A percentile compares a stretch with the other conserved stretches of the same genome.
phyloP scores from a whole-genome alignment of 192 early-diverging fungal genomes.

The Coemansia sp. region DNA sequence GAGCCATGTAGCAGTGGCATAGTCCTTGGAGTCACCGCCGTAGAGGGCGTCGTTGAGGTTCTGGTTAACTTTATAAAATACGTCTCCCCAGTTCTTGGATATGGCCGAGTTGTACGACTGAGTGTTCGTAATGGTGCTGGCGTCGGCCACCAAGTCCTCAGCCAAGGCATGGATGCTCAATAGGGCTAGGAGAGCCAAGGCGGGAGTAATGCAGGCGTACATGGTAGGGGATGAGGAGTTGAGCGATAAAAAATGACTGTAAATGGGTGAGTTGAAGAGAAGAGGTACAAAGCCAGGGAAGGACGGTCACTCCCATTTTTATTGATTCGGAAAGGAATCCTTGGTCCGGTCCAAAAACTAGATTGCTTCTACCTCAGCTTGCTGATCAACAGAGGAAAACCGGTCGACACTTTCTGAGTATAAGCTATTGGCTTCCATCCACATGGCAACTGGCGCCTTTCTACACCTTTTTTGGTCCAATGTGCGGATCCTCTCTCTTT shows the following conservation, averaged over 20 bases:
- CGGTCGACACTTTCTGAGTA: too few relatives aligned
- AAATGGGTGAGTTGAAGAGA: background rate
- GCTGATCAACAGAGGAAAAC: too few relatives aligned
- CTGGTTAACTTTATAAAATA: slow-evolving; percentile 39
- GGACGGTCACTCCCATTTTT: background rate
- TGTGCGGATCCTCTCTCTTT: too few relatives aligned
- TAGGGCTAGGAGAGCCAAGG: background rate
- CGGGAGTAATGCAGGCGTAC: background rate
- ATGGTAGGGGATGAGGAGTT: background rate
- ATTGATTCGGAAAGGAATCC: too few relatives aligned
- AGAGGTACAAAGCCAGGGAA: background rate
- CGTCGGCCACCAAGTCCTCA: slow-evolving; percentile 19
- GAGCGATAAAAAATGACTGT: background rate
- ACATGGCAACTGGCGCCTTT: too few relatives aligned
- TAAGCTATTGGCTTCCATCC: too few relatives aligned
- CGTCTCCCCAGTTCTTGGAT: slow-evolving; percentile 26
- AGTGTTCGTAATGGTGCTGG: slow-evolving; percentile 25
- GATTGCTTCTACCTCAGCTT: too few relatives aligned
- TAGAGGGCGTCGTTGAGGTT: slow-evolving; percentile 14
- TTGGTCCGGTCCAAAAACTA: too few relatives aligned
- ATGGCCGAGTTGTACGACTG: slow-evolving; percentile 10
- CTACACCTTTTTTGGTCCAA: too few relatives aligned
- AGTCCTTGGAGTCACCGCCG: slow-evolving; percentile 5
- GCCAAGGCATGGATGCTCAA: background rate
- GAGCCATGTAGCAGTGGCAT: slow-evolving; percentile 26